These are phyloP conservation scores for Euphorbia peplus DNA, from an alignment of 345 rosid species.

Conservation along the genomic window DNA sequence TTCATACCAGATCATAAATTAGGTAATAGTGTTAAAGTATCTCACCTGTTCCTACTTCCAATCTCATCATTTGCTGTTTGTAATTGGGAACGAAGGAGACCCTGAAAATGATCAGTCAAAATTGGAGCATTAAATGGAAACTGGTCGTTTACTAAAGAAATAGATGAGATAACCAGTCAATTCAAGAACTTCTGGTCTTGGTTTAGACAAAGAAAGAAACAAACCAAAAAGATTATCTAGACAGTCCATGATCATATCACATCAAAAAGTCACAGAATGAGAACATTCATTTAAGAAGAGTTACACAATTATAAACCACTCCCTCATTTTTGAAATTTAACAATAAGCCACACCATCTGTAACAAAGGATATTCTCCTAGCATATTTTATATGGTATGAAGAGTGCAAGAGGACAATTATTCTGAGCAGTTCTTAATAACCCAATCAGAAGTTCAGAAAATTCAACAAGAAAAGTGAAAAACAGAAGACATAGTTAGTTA, in stretches of 20 bases:
- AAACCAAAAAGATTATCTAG: not conserved
- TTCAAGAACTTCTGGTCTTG: not conserved
- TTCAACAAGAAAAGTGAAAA: not conserved
- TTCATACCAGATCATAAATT: not conserved
- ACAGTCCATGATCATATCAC: not conserved
- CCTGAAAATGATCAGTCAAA: slow-evolving; percentile 44
- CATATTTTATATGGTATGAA: too few species aligned
- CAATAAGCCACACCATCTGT: too few species aligned
- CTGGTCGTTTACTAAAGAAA: not conserved
- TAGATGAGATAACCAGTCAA: not conserved
- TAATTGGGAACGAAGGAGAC: slow-evolving; percentile 73
- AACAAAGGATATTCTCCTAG: too few species aligned
- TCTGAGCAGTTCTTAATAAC: not conserved
- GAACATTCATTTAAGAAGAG: not conserved
- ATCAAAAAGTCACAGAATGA: not conserved
- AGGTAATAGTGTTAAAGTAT: not conserved
- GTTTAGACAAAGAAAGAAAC: not conserved
- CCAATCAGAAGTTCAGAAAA: too few species aligned
- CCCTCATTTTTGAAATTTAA: not conserved
- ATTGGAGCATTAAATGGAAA: slow-evolving; percentile 5
- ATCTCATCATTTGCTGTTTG: slow-evolving; percentile 84
- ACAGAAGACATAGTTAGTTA: not conserved
- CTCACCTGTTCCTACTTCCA: slow-evolving; percentile 68
- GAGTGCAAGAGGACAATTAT: not conserved
- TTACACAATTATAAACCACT: not conserved